These are phyloP conservation scores for Clathrus columnatus DNA, from an alignment of 768 basidiomycete species.

Conservation along the genomic window DNA sequence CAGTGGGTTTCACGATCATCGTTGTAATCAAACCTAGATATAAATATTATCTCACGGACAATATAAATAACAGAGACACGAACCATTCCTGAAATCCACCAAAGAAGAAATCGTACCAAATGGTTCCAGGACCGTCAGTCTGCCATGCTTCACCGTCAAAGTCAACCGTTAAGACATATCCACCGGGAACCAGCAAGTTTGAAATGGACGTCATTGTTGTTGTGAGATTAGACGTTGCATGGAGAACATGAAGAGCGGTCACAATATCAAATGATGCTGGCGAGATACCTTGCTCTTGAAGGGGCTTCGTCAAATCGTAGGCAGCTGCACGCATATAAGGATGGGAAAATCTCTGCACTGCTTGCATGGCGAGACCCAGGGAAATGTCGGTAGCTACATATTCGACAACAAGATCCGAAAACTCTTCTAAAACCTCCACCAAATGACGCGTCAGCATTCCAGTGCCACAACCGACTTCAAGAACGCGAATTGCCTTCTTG, in stretches of 20 bases:
- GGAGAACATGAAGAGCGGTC: slow-evolving; percentile 15
- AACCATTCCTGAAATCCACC: slow-evolving; percentile 11
- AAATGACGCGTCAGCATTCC: slow-evolving; percentile 15
- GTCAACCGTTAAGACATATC: slow-evolving; percentile 13
- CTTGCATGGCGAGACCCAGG: slow-evolving; percentile 13
- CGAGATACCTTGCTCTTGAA: slow-evolving; percentile 15
- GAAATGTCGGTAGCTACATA: slow-evolving; percentile 16
- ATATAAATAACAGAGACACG: neutral
- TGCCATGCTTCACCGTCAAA: slow-evolving; percentile 14
- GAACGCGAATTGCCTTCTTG: slow-evolving; percentile 16
- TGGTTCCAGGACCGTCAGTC: slow-evolving; percentile 5
- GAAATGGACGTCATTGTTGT: slow-evolving; percentile 12
- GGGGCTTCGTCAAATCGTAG: slow-evolving; percentile 13
- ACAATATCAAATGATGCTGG: slow-evolving; percentile 14
- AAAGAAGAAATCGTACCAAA: slow-evolving; percentile 12
- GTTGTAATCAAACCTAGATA: slow-evolving; percentile 7
- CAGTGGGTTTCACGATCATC: slow-evolving; percentile 7
- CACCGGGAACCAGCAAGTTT: slow-evolving; percentile 15
- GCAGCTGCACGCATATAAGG: slow-evolving; percentile 13
- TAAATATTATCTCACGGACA: neutral
- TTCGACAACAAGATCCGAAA: slow-evolving; percentile 14
- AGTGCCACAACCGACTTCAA: slow-evolving; percentile 17
- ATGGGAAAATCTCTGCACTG: slow-evolving; percentile 13
- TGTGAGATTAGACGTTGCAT: slow-evolving; percentile 12
- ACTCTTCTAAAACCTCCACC: slow-evolving; percentile 12